Conservation (phyloP, 1,139 yeast genomes). For the Meyerozyma carpophila region DNA sequence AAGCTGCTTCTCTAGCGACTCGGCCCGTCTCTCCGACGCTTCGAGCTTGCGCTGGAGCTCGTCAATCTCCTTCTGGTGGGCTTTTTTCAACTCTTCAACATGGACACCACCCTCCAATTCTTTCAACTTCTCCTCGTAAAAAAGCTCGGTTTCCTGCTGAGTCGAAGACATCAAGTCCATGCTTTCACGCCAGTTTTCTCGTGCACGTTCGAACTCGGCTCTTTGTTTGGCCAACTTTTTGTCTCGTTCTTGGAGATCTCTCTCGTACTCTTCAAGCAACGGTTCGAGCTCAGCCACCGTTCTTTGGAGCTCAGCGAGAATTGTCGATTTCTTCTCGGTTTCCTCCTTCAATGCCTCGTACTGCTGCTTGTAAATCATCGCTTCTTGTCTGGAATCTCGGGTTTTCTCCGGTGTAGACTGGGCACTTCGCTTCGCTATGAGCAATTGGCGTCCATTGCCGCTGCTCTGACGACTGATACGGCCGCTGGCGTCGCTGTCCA, state of each 20-base stretch:
- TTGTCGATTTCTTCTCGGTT: slow-evolving; percentile 29
- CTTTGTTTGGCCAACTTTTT: slow-evolving; percentile 38
- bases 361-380: slow-evolving; percentile 4
- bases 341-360: slow-evolving; percentile 12
- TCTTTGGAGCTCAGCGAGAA: slow-evolving; percentile 35
- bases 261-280: slow-evolving; percentile 40
- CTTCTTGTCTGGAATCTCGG: slow-evolving; percentile 1
- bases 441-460: not conserved
- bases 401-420: slow-evolving; percentile 2
- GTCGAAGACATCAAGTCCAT: slow-evolving; percentile 46
- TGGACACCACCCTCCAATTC: slow-evolving; percentile 13
- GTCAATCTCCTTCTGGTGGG: not conserved
- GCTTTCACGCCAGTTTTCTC: slow-evolving; percentile 54
- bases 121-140: slow-evolving; percentile 25
- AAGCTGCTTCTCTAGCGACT: not conserved
- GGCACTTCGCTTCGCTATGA: slow-evolving; percentile 3
- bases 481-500: slow-evolving; percentile 3
- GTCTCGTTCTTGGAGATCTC: slow-evolving; percentile 38
- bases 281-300: slow-evolving; percentile 46
- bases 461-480: slow-evolving; percentile 1
- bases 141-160: slow-evolving; percentile 37
- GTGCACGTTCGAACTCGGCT: slow-evolving; percentile 44
- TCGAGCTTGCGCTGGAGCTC: slow-evolving; percentile 7
- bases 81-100: not conserved
- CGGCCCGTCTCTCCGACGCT: not conserved